phyloP scores from a whole-genome alignment of 1,284 basidiomycete species.

The Cryptococcus sp. region DNA sequence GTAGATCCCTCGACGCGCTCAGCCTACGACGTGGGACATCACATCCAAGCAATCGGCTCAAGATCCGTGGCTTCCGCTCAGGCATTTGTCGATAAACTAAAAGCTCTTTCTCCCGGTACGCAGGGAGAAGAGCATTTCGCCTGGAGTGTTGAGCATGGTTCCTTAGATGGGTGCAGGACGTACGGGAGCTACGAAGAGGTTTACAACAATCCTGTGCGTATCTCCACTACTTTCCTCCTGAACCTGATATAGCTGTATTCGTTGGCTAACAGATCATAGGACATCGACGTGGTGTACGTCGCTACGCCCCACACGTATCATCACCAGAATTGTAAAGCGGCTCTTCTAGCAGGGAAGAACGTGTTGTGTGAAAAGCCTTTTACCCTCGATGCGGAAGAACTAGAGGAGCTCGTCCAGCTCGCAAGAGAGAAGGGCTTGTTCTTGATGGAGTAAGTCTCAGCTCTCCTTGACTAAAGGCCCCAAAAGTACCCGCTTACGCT shows the following conservation, averaged over 20 bases:
- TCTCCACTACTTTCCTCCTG: neutral
- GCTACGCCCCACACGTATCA: slow-evolving; percentile 81
- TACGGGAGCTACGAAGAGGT: slow-evolving; percentile 78
- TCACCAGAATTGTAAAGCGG: slow-evolving; percentile 70
- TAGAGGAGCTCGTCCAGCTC: slow-evolving; percentile 62
- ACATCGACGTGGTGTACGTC: slow-evolving; percentile 74
- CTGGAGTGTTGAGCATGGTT: slow-evolving; percentile 34
- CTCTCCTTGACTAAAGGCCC: neutral
- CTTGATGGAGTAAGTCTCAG: slow-evolving; percentile 65
- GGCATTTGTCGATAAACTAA: slow-evolving; percentile 63
- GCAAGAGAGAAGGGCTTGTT: slow-evolving; percentile 72
- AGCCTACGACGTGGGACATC: slow-evolving; percentile 72
- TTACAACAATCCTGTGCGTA: slow-evolving; percentile 64
- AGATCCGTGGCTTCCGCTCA: slow-evolving; percentile 68
- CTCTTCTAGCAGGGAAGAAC: slow-evolving; percentile 73
- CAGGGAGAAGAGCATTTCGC: slow-evolving; percentile 13
- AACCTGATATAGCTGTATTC: neutral
- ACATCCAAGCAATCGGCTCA: slow-evolving; percentile 76
- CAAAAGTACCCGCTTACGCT: neutral
- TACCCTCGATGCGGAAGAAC: slow-evolving; percentile 52
- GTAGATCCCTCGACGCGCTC: slow-evolving; percentile 55
- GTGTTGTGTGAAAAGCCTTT: slow-evolving; percentile 73
- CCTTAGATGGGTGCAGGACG: slow-evolving; percentile 58
- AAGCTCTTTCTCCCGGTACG: slow-evolving; percentile 3
- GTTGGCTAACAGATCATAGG: slow-evolving; percentile 48